Conservation (phyloP, 305 asterid species). For the Andrographis paniculata region DNA sequence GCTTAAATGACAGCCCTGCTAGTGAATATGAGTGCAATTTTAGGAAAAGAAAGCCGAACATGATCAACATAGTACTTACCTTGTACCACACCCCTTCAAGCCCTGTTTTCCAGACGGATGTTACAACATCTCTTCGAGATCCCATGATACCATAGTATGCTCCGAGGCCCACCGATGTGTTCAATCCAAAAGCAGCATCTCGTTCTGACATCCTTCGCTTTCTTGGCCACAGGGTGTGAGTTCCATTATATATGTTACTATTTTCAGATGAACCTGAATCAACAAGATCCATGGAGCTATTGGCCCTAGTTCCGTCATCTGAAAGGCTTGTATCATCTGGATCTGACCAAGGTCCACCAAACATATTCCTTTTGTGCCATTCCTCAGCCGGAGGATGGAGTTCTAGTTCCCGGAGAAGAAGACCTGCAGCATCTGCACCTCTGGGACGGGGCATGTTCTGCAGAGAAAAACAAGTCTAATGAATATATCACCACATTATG, state of each 20-base stretch:
- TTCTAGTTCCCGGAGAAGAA: constrained; percentile 92
- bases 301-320: constrained; percentile 41
- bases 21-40: no score
- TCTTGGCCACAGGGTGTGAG: constrained; percentile 93
- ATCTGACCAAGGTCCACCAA: constrained; percentile 97
- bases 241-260: constrained; percentile 45
- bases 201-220: constrained; percentile 96
- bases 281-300: constrained; percentile 44
- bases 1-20: no score
- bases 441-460: constrained; percentile 99
- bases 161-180: constrained; percentile 93
- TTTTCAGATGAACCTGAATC: constrained; percentile 47
- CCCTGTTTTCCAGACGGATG: constrained; percentile 94
- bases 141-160: constrained; percentile 98
- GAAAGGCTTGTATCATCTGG: constrained; percentile 45
- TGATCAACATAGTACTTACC: constrained; percentile 30
- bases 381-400: constrained; percentile 99
- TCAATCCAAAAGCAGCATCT: constrained; percentile 95
- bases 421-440: constrained; percentile 99
- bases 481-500: neutral
- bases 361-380: constrained; percentile 97
- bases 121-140: constrained; percentile 94
- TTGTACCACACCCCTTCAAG: constrained; percentile 98
- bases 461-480: constrained; percentile 4
- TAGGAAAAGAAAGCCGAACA: no score